phyloP scores from a whole-genome alignment of 2,329 filamentous ascomycete genomes.

The Parafenestella ontariensis region DNA sequence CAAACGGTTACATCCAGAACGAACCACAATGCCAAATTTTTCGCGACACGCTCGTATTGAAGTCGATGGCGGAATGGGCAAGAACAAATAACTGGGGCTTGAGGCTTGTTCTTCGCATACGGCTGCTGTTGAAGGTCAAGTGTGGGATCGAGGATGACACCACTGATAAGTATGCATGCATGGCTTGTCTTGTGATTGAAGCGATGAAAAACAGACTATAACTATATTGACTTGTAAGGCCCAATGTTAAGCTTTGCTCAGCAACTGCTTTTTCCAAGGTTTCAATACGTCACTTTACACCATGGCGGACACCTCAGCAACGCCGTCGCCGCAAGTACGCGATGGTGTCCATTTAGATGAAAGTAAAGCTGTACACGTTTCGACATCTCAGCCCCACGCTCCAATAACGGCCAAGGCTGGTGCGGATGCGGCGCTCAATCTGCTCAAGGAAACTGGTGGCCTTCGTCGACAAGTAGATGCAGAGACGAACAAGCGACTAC shows the following conservation, averaged over 20 bases:
- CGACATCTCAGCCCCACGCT: not conserved
- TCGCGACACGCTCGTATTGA: not conserved
- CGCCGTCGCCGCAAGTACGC: not conserved
- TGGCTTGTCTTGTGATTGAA: not conserved
- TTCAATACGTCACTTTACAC: not conserved
- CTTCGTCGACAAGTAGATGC: conserved; percentile 15
- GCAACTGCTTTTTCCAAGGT: not conserved
- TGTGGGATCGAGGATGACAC: not conserved
- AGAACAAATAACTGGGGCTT: not conserved
- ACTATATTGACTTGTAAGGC: not conserved
- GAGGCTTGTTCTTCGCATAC: not conserved
- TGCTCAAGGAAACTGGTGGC: conserved; percentile 26
- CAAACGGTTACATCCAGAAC: not conserved
- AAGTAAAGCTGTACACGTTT: not conserved
- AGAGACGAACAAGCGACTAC: conserved; percentile 24
- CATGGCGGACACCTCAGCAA: not conserved
- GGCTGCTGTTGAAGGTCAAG: not conserved
- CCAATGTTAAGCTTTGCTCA: not conserved
- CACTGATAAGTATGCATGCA: not conserved
- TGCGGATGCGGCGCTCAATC: conserved; percentile 29
- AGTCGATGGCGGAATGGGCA: not conserved
- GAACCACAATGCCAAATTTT: not conserved
- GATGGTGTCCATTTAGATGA: not conserved
- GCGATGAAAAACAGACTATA: not conserved
- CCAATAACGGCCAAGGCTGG: not conserved